phyloP scores from a whole-genome alignment of 129 eudicot species.

The Flaveria bidentis region DNA sequence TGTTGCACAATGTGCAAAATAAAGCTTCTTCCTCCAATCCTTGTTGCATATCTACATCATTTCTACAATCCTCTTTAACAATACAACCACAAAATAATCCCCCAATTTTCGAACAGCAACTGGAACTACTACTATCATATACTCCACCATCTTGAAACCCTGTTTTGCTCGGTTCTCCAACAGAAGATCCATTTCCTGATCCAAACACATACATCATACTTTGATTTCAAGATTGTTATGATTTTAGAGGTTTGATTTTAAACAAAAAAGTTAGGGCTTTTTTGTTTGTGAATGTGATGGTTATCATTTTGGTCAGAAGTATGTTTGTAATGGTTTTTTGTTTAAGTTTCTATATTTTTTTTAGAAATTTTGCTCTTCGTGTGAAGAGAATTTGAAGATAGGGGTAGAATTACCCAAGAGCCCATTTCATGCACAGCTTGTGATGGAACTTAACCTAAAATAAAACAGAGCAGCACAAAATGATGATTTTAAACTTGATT shows the following conservation, averaged over 20 bases:
- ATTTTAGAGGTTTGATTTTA: not conserved
- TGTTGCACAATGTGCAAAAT: slow-evolving; percentile 92
- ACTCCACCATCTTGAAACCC: slow-evolving; percentile 51
- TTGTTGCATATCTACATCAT: slow-evolving; percentile 60
- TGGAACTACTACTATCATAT: slow-evolving; percentile 37
- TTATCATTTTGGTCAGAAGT: not conserved
- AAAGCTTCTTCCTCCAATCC: slow-evolving; percentile 79
- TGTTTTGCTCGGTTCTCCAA: slow-evolving; percentile 57
- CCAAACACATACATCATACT: slow-evolving; percentile 4
- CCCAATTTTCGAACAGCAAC: slow-evolving; percentile 58
- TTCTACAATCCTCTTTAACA: slow-evolving; percentile 87
- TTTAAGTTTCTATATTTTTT: not conserved
- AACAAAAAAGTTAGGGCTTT: not conserved
- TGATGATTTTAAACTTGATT: not conserved
- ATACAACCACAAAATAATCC: slow-evolving; percentile 69
- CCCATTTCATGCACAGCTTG: not conserved
- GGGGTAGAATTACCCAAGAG: not conserved
- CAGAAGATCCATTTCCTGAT: slow-evolving; percentile 54
- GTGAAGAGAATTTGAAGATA: not conserved
- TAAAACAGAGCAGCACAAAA: not conserved
- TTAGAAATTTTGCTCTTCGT: not conserved
- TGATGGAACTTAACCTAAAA: not conserved
- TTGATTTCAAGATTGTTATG: not conserved
- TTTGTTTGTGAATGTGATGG: not conserved
- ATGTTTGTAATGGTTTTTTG: not conserved